Base-by-base conservation (phyloP, 345 rosid genomes). In the Odontarrhena argentea region DNA sequence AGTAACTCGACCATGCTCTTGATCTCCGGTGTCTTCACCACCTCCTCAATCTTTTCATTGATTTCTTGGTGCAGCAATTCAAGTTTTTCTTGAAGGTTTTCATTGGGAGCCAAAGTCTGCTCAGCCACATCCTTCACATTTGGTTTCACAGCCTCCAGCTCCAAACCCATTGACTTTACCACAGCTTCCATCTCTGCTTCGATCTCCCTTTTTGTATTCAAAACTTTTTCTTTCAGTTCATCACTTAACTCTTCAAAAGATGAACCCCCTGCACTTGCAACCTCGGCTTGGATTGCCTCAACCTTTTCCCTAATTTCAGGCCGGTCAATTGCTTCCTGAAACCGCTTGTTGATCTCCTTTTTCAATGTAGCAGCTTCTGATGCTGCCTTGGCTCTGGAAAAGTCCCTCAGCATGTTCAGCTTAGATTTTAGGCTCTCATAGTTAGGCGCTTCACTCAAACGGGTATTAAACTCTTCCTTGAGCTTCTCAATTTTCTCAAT, bases 321-420 rank as follows among this genome's bases (percentile, higher is more conserved):
- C 46, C 73, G 77, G 68, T 51, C 78, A 54, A 83, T 62, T 24
- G 81, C 74, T 76, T 92, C 88, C 60, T 84, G 81, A 70, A 86
- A 77, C 69, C 85, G 80, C 72, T 77, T 76, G 58, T 84, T 69
- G 55, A 92, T 61, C 69, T 86, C 88, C 59, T 72, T 76, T 73
- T 80, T 79, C 62, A 40, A 36, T 38, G 60, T 63, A 55, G 67
- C 72, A 74, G 80, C 63, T 69, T 55, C 81, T 73, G 28, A 76
- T 61, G 69, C 73, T 40, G 68, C 68, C 73, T 82, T 87, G 75
- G 86, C 85, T 78, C 73, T 77, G 43, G 86, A 68, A 49, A 90
- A 68, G 77, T 86, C 94, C 71, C 77, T 78, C 76, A 90, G 79
- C 94, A 81, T 84, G 77, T 82, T 83, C 58, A 85, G 74, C 85